These are phyloP conservation scores for Suillus decipiens DNA, from an alignment of 768 basidiomycete species.

Conservation along the genomic window DNA sequence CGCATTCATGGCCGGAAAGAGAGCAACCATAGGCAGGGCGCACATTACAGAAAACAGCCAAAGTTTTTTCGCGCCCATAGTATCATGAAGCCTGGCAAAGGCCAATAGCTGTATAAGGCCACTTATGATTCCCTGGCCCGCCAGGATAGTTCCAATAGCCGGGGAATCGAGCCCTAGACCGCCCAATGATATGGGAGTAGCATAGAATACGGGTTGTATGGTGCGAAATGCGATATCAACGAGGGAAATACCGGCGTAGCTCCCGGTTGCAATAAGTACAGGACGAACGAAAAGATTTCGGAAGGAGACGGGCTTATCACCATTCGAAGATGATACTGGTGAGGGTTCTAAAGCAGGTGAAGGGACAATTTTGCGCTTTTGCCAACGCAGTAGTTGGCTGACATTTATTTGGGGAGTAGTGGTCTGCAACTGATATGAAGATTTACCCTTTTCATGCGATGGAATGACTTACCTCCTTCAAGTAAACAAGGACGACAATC, in stretches of 20 bases:
- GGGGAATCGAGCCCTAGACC: conserved; percentile 15
- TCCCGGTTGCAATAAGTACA: conserved; percentile 54
- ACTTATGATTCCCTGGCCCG: conserved; percentile 19
- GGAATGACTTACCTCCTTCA: conserved; percentile 49
- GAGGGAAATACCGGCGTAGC: conserved; percentile 61
- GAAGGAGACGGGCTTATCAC: conserved; percentile 40
- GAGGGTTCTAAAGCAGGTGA: neutral
- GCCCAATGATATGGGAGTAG: conserved; percentile 19
- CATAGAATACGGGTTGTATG: conserved; percentile 26
- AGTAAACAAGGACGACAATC: conserved; percentile 48
- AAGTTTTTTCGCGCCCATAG: conserved; percentile 55
- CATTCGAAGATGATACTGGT: neutral
- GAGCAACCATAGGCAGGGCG: conserved; percentile 46
- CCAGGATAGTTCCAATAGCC: conserved; percentile 23
- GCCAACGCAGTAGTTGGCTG: neutral
- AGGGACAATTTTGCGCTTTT: neutral
- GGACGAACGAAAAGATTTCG: conserved; percentile 46
- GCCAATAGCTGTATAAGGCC: conserved; percentile 57
- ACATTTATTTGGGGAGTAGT: neutral
- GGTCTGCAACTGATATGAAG: neutral
- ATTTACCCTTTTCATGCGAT: neutral
- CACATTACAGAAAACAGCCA: conserved; percentile 54
- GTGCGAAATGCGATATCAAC: conserved; percentile 64
- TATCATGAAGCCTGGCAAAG: conserved; percentile 55
- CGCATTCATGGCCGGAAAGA: conserved; percentile 45